These are phyloP conservation scores for Chrysanthemum makinoi DNA, from an alignment of 129 eudicot species.

Conservation along the genomic window DNA sequence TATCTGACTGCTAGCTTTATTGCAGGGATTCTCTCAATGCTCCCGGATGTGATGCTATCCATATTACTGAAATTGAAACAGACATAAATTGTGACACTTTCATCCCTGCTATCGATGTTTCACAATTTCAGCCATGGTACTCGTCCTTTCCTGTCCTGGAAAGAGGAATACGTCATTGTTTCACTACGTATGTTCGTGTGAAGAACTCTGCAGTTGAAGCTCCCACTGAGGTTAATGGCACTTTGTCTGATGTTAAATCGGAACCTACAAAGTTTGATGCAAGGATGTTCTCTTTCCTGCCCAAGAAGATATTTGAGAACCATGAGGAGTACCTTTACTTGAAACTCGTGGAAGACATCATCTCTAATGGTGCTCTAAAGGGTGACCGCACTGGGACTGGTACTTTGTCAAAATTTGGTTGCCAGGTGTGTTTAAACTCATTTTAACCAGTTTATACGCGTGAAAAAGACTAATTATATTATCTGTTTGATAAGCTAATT, in stretches of 20 bases:
- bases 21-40: conserved; percentile 91
- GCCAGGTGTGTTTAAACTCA: conserved; percentile 55
- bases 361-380: conserved; percentile 64
- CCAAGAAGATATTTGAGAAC: conserved; percentile 70
- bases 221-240: conserved; percentile 20
- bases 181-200: conserved; percentile 75
- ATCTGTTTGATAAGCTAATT: background rate
- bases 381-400: conserved; percentile 92
- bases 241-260: conserved; percentile 29
- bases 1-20: conserved; percentile 19
- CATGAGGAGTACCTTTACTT: conserved; percentile 82
- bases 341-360: conserved; percentile 67
- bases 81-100: conserved; percentile 76
- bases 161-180: conserved; percentile 54
- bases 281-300: conserved; percentile 57
- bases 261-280: conserved; percentile 41
- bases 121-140: conserved; percentile 82
- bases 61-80: conserved; percentile 73
- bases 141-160: conserved; percentile 66
- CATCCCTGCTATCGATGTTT: conserved; percentile 67
- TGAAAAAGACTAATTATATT: conserved; percentile 6
- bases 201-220: conserved; percentile 38
- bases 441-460: background rate
- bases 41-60: conserved; percentile 84
- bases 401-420: conserved; percentile 85